These are phyloP conservation scores for Pseudopithomyces chartarum DNA, from an alignment of 2,329 filamentous ascomycete species.

Conservation along the genomic window DNA sequence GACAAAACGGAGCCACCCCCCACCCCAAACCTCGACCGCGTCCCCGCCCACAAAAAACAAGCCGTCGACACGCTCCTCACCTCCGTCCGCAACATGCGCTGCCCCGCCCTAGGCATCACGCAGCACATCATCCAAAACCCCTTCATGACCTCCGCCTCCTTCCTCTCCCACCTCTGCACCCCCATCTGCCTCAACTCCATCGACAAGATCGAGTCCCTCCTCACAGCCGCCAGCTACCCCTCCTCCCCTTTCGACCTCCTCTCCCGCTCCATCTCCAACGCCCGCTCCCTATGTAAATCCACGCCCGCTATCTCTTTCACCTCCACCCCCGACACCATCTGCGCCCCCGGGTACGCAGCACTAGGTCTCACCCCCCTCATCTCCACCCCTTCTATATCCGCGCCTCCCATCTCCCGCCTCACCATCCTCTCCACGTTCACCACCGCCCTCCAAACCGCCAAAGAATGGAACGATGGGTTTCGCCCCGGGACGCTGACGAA, in stretches of 20 bases:
- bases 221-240: conserved; percentile 4
- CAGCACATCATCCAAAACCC: background rate
- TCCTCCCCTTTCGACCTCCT: background rate
- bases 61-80: too few relatives aligned
- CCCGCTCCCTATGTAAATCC: too few relatives aligned
- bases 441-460: background rate
- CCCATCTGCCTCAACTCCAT: conserved; percentile 13
- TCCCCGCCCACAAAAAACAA: too few relatives aligned
- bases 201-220: background rate
- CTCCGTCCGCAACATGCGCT: background rate
- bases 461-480: background rate
- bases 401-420: background rate
- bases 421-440: conserved; percentile 10
- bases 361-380: conserved; percentile 10
- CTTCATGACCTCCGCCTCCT: conserved; percentile 5
- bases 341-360: conserved; percentile 15
- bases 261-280: background rate
- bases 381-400: background rate
- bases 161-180: conserved; percentile 10
- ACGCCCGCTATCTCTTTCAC: too few relatives aligned
- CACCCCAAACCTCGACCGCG: too few relatives aligned
- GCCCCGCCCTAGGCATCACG: background rate
- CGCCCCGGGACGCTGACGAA: background rate
- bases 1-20: too few relatives aligned
- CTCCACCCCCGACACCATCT: background rate